Base-by-base conservation (phyloP, 441 rosid genomes). In the Adansonia madagascariensis region DNA sequence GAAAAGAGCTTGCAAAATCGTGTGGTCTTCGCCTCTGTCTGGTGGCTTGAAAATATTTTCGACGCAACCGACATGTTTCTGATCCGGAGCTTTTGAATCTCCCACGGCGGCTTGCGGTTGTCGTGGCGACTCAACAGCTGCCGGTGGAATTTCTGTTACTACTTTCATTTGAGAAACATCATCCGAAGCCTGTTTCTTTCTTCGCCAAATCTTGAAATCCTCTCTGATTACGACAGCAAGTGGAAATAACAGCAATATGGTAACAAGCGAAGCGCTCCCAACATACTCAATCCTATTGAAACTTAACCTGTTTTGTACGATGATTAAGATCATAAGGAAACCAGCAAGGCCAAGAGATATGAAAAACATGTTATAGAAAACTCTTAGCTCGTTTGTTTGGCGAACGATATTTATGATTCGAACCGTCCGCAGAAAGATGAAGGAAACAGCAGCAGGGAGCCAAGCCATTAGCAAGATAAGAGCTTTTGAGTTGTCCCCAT, bases 271-370 rank as follows among this genome's bases (percentile, higher is more conserved):
- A 53, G 97, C 88, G 43, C 84, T 83, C 1, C 84, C 87, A 3
- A 78, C 68, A 63, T 77, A 91, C 84, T 87, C 92, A 22, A 73
- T 59, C 39, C 75, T 75, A 1, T 74, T 83, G 39, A 91, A 92
- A 15, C 47, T 80, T 53, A 88, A 46, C 73, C 49, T 83, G 57
- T 84, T 92, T 65, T 85, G 84, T 55, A 70, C 8, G 44, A 89
- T 86, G 61, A 92, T 91, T 3, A 78, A 43, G 41, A 82, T 49
- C 95, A 85, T 84, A 74, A 92, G 88, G 74, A 91, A 87, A 27
- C 89, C 88, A 1, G 93, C 95, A 15, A 91, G 88, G 0, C 85
- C 90, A 6, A 92, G 89, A 2, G 91, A 86, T 56, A 88, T 78
- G 77, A 85, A 92, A 57, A 92, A 86, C 75, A 92, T 70, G 49